Evolutionary conservation across 768 basidiomycete species (phyloP).

Genomic region (Mycena olivaceomarginata): DNA sequence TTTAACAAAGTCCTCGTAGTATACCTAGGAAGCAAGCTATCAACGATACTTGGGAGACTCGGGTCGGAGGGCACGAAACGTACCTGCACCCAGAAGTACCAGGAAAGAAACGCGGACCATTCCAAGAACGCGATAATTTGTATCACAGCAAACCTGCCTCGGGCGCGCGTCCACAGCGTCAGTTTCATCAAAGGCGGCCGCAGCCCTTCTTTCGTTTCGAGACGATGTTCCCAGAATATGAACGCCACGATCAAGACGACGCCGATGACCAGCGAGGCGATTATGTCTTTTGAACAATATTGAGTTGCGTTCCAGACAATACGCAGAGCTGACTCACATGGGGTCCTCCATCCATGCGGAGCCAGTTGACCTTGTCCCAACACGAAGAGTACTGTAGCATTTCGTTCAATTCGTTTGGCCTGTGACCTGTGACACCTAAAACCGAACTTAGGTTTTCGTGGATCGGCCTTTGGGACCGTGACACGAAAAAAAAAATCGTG

Average conservation of each 20-base stretch:
- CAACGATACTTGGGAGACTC: constrained; percentile 41
- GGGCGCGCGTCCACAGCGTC: constrained; percentile 77
- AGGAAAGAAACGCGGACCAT: constrained; percentile 75
- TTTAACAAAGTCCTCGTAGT: constrained; percentile 79
- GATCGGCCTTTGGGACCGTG: too few relatives aligned
- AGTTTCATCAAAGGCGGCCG: constrained; percentile 82
- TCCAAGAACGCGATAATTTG: constrained; percentile 77
- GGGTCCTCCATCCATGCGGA: constrained; percentile 74
- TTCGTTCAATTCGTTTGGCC: too few relatives aligned
- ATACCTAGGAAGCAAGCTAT: constrained; percentile 67
- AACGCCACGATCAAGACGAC: constrained; percentile 72
- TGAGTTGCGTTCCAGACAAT: background rate
- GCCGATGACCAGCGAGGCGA: constrained; percentile 77
- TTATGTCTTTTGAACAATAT: constrained; percentile 69
- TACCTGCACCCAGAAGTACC: constrained; percentile 62
- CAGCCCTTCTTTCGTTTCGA: constrained; percentile 59
- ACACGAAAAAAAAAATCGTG: too few relatives aligned
- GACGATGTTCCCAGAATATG: constrained; percentile 75
- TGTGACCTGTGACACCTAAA: too few relatives aligned
- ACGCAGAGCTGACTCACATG: constrained; percentile 40
- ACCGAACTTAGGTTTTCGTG: too few relatives aligned
- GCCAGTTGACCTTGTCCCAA: constrained; percentile 79
- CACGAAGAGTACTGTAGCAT: constrained; percentile 81
- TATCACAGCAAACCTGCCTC: constrained; percentile 78
- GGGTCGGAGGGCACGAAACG: constrained; percentile 48